Conservation (phyloP, 495 filamentous ascomycete genomes). For the Parmelia sp. region DNA sequence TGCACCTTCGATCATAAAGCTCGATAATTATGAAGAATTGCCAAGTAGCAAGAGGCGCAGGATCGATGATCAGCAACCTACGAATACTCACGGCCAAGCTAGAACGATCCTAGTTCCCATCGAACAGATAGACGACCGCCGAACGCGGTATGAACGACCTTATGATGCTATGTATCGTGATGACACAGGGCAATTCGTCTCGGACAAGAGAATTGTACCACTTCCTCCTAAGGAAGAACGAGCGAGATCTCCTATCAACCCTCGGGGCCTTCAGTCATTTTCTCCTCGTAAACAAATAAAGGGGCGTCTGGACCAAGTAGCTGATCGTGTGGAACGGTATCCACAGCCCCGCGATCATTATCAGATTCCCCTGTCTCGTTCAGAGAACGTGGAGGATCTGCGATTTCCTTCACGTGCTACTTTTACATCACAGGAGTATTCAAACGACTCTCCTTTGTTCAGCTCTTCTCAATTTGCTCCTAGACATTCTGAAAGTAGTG, state of each 20-base stretch:
- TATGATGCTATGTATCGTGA: constrained; percentile 2
- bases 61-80: not conserved
- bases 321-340: not conserved
- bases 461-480: not conserved
- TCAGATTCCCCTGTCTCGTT: not conserved
- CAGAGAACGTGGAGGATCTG: constrained; percentile 4
- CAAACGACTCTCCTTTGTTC: constrained; percentile 8
- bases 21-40: not conserved
- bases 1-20: not conserved
- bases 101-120: constrained; percentile 3
- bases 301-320: not conserved
- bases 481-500: constrained; percentile 1
- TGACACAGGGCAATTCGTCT: not conserved
- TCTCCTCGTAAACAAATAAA: not conserved
- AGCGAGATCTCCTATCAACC: not conserved
- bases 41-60: constrained; percentile 10
- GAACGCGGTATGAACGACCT: not conserved
- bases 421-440: constrained; percentile 10
- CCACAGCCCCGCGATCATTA: not conserved
- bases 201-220: constrained; percentile 14
- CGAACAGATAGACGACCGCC: not conserved
- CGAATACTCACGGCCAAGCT: not conserved
- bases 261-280: not conserved
- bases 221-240: constrained; percentile 11
- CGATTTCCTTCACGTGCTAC: constrained; percentile 11